phyloP scores from a whole-genome alignment of 768 basidiomycete species.

The Thelephora aurantiotincta region DNA sequence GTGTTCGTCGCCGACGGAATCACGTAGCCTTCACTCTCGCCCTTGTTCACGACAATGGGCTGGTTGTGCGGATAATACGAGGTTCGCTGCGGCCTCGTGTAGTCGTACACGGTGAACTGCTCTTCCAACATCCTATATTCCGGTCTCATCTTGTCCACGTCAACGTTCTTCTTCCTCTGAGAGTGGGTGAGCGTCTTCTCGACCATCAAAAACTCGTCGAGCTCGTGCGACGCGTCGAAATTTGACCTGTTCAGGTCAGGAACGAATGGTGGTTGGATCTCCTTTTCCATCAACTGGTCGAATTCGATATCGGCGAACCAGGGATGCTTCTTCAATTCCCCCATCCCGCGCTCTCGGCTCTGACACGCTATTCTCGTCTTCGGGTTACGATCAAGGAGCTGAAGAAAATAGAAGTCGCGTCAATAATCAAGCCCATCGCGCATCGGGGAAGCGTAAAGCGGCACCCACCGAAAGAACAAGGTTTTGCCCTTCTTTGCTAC shows the following conservation, averaged over 20 bases:
- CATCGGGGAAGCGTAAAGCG: neutral
- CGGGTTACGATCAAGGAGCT: constrained; percentile 82
- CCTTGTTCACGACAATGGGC: constrained; percentile 24
- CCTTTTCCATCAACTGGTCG: constrained; percentile 59
- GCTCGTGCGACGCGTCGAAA: constrained; percentile 93
- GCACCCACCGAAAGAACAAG: constrained; percentile 52
- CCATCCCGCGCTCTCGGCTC: constrained; percentile 50
- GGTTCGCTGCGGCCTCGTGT: constrained; percentile 49
- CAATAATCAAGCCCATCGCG: neutral
- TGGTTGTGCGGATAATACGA: constrained; percentile 87
- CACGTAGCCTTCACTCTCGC: constrained; percentile 8
- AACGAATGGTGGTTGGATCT: constrained; percentile 67
- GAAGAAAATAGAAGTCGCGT: neutral
- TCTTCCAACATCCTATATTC: constrained; percentile 90
- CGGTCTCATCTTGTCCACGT: constrained; percentile 79
- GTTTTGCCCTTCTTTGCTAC: constrained; percentile 50
- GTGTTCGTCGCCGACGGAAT: constrained; percentile 25
- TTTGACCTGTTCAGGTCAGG: constrained; percentile 97
- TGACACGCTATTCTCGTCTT: constrained; percentile 71
- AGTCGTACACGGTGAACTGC: constrained; percentile 91
- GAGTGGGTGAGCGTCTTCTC: constrained; percentile 87
- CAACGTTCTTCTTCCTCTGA: constrained; percentile 83
- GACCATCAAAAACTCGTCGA: constrained; percentile 93
- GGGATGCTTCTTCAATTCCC: constrained; percentile 66
- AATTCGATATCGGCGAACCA: constrained; percentile 84